Conservation (phyloP, 345 rosid species). For the Gossypium turneri region DNA sequence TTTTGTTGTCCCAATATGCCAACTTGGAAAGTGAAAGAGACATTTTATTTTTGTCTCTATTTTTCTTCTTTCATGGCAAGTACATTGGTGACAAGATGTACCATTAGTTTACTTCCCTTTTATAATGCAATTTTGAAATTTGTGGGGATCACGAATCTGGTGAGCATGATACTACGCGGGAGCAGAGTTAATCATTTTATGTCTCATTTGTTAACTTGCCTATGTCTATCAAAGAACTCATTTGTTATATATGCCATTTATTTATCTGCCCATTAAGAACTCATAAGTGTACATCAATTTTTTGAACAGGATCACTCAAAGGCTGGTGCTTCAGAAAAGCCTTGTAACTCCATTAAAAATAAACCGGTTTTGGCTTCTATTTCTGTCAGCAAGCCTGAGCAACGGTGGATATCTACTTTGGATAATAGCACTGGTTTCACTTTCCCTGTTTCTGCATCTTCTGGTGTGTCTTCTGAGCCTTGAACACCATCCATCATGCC, state of each 20-base stretch:
- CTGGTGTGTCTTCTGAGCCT: constrained; percentile 59
- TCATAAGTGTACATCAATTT: constrained; percentile 1
- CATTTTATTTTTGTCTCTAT: not conserved
- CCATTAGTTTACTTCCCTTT: not conserved
- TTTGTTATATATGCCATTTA: not conserved
- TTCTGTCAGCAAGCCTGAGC: constrained; percentile 46
- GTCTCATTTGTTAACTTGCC: not conserved
- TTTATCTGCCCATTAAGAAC: not conserved
- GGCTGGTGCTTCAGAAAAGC: constrained; percentile 39
- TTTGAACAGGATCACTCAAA: constrained; percentile 37
- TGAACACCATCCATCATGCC: constrained; percentile 79
- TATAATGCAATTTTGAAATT: too few species aligned
- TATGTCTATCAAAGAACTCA: not conserved
- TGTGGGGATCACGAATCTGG: too few species aligned
- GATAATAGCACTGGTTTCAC: constrained; percentile 52
- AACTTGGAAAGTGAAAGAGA: not conserved
- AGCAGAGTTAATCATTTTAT: not conserved
- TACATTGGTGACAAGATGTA: not conserved
- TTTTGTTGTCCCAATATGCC: not conserved
- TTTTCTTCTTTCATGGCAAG: not conserved
- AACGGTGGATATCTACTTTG: constrained; percentile 44
- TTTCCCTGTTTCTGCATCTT: constrained; percentile 59
- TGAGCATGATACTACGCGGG: not conserved
- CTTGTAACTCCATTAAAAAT: constrained; percentile 36
- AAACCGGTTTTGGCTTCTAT: constrained; percentile 57